phyloP scores from a whole-genome alignment of 345 rosid genomes.

The Psidium guajava region DNA sequence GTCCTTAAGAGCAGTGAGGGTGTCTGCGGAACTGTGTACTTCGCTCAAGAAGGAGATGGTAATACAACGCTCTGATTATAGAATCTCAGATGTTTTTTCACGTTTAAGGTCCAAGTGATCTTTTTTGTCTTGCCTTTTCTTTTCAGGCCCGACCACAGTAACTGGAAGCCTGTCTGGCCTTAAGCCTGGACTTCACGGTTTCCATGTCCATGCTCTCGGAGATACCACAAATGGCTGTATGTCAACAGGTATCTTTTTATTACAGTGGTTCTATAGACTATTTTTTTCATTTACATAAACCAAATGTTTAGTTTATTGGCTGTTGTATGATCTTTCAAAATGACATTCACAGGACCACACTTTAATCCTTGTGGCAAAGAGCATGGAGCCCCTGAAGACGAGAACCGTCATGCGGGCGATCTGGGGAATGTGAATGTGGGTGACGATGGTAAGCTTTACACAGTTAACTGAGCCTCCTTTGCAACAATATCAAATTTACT shows the following conservation, averaged over 20 bases:
- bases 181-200: constrained; percentile 89
- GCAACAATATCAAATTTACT: not conserved
- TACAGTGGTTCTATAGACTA: not conserved
- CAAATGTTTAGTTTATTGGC: not conserved
- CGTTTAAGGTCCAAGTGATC: not conserved
- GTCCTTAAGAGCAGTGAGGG: constrained; percentile 66
- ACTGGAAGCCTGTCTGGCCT: constrained; percentile 76
- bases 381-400: constrained; percentile 92
- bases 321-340: not conserved
- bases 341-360: constrained; percentile 53
- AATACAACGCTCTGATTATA: not conserved
- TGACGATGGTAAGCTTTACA: constrained; percentile 55
- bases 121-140: not conserved
- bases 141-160: constrained; percentile 67
- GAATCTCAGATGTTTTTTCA: not conserved
- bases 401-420: constrained; percentile 94
- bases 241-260: constrained; percentile 66
- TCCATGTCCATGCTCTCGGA: constrained; percentile 96
- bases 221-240: constrained; percentile 99
- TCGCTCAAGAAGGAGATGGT: constrained; percentile 85
- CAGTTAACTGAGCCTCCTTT: not conserved
- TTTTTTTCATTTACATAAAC: not conserved
- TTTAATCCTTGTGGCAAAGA: constrained; percentile 77
- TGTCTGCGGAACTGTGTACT: constrained; percentile 66
- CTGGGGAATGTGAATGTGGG: constrained; percentile 74